A percentile compares a stretch with the other conserved stretches of the same genome.
phyloP scores from a whole-genome alignment of 2,329 filamentous ascomycete genomes.

The Sporothrix schenckii region DNA sequence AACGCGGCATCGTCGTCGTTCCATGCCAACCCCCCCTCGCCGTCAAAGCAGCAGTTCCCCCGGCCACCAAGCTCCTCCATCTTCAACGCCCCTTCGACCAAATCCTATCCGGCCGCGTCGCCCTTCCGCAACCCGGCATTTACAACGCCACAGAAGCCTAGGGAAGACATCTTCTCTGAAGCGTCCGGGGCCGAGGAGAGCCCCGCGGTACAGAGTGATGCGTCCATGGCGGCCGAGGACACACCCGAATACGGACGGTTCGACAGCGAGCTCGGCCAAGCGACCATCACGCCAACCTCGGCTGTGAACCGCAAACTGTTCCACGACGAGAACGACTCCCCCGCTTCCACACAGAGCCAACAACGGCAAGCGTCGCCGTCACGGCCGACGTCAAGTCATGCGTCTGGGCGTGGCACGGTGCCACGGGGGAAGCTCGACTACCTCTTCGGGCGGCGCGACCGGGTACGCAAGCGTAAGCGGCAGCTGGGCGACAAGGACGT shows the following conservation, averaged over 20 bases:
- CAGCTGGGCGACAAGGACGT: slow-evolving; percentile 57
- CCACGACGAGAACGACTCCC: slow-evolving; percentile 21
- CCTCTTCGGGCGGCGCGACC: slow-evolving; percentile 47
- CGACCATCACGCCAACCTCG: slow-evolving; percentile 55
- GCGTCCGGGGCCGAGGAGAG: slow-evolving; percentile 63
- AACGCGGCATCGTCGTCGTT: slow-evolving; percentile 1
- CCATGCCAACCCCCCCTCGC: slow-evolving; percentile 34
- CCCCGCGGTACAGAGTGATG: slow-evolving; percentile 58
- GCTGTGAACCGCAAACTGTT: slow-evolving; percentile 38
- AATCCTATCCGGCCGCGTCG: slow-evolving; percentile 52
- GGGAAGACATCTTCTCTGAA: slow-evolving; percentile 60
- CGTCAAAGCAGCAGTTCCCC: slow-evolving; percentile 43
- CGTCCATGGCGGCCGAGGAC: slow-evolving; percentile 56
- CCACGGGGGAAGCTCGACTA: slow-evolving; percentile 49
- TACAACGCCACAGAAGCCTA: slow-evolving; percentile 62
- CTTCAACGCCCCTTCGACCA: slow-evolving; percentile 51
- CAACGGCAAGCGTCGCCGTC: slow-evolving; percentile 14
- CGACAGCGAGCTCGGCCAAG: slow-evolving; percentile 46
- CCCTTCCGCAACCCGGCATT: slow-evolving; percentile 67
- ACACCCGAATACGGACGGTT: slow-evolving; percentile 57
- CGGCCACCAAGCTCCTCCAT: slow-evolving; percentile 49
- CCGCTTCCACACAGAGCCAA: not conserved
- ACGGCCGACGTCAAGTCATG: slow-evolving; percentile 42
- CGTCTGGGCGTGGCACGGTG: slow-evolving; percentile 67
- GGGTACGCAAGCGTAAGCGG: slow-evolving; percentile 59